A percentile compares a stretch with the other conserved stretches of the same genome.
Evolutionary conservation across 192 early-diverging fungal genomes (phyloP).

Genomic region (Coemansia sp.): DNA sequence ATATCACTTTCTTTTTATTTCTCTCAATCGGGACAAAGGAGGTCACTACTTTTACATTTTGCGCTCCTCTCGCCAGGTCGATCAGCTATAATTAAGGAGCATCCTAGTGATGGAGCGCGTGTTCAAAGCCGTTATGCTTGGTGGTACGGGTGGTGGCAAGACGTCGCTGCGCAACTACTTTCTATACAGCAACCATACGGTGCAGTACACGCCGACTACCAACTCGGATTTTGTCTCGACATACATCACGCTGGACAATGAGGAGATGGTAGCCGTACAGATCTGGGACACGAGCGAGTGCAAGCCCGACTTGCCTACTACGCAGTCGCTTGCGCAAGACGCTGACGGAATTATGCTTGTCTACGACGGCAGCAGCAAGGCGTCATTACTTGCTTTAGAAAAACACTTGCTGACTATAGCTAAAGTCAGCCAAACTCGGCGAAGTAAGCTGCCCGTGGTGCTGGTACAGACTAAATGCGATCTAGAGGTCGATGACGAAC

Average conservation of each 20-base stretch:
- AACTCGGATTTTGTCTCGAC: constrained; percentile 56
- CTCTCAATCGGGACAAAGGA: background rate
- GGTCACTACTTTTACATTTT: background rate
- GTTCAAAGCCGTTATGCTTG: constrained; percentile 50
- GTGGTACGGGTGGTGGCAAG: constrained; percentile 40
- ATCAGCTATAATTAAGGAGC: background rate
- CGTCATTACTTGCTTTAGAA: constrained; percentile 18
- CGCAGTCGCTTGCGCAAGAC: constrained; percentile 40
- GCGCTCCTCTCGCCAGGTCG: background rate
- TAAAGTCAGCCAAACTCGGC: background rate
- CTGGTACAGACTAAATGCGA: constrained; percentile 40
- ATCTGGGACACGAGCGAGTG: constrained; percentile 53
- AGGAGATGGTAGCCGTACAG: constrained; percentile 38
- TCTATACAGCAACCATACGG: constrained; percentile 39
- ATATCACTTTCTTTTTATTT: background rate
- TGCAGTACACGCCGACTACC: constrained; percentile 29
- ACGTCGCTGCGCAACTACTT: constrained; percentile 53
- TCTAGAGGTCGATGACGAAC: background rate
- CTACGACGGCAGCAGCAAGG: constrained; percentile 16
- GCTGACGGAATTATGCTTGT: constrained; percentile 51
- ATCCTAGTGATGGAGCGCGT: constrained; percentile 19
- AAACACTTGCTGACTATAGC: constrained; percentile 13
- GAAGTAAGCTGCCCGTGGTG: constrained; percentile 10
- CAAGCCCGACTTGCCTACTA: constrained; percentile 15
- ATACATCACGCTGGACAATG: constrained; percentile 22